Conservation (phyloP, 257 asterid genomes). For the Ocimum tenuiflorum region DNA sequence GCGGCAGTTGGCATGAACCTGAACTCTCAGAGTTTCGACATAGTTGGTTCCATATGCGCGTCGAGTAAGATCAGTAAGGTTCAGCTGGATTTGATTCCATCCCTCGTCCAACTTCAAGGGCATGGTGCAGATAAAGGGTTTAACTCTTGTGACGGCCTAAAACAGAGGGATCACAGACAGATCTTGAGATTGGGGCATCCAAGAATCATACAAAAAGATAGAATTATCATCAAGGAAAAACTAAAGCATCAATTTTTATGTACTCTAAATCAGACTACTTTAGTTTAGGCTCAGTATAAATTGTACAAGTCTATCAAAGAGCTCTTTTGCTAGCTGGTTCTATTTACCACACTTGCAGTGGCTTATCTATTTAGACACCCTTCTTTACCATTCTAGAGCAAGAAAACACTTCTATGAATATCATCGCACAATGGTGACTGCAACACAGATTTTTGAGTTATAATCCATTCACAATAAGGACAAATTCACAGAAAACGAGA, state of each 20-base stretch:
- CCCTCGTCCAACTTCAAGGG: slow-evolving; percentile 92
- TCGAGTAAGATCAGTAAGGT: slow-evolving; percentile 77
- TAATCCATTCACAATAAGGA: too few relatives aligned
- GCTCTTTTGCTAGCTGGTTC: neutral
- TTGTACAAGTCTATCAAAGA: neutral
- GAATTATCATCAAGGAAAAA: neutral
- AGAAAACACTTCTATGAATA: neutral
- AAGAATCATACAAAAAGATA: neutral
- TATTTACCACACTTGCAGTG: neutral
- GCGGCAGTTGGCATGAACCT: slow-evolving; percentile 90
- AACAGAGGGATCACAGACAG: slow-evolving; percentile 7
- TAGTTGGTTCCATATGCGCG: slow-evolving; percentile 96
- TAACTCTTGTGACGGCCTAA: slow-evolving; percentile 83
- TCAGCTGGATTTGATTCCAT: slow-evolving; percentile 92
- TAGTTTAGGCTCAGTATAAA: neutral
- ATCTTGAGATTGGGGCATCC: neutral
- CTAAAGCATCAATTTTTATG: too few relatives aligned
- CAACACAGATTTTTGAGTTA: too few relatives aligned
- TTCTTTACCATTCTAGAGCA: neutral
- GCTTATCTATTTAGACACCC: neutral
- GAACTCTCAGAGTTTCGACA: slow-evolving; percentile 84
- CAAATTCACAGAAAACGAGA: neutral
- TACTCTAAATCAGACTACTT: neutral
- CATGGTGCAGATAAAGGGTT: slow-evolving; percentile 93
- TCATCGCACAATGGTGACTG: too few relatives aligned